Percentiles rank a stretch among this genome's conserved stretches.
phyloP scores from a whole-genome alignment of 805 yeast genomes.

The Tetrapisispora namnaoensis region DNA sequence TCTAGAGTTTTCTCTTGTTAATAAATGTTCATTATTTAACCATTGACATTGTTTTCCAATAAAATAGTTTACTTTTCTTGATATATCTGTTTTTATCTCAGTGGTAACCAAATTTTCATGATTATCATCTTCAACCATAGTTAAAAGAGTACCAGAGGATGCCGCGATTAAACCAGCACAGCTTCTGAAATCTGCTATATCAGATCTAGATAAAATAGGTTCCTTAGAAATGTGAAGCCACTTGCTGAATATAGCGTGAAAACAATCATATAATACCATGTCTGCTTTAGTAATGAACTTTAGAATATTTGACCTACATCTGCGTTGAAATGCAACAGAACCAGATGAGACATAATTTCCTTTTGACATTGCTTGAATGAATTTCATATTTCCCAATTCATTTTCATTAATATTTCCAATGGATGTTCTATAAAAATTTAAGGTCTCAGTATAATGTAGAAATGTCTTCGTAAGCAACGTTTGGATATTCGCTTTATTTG shows the following conservation, averaged over 20 bases:
- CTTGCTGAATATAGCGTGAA: slow-evolving; percentile 30
- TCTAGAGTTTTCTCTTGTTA: slow-evolving; percentile 58
- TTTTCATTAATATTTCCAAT: slow-evolving; percentile 15
- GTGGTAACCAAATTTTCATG: neutral
- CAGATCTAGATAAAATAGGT: slow-evolving; percentile 23
- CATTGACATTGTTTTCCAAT: slow-evolving; percentile 42
- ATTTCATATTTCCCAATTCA: slow-evolving; percentile 21
- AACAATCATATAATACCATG: slow-evolving; percentile 20
- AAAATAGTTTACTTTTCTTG: slow-evolving; percentile 36
- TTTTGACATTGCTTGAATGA: slow-evolving; percentile 36
- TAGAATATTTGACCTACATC: slow-evolving; percentile 37
- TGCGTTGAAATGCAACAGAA: slow-evolving; percentile 61
- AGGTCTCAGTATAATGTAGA: slow-evolving; percentile 11
- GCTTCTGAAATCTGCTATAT: slow-evolving; percentile 44
- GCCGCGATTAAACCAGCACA: slow-evolving; percentile 66
- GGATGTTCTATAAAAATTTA: slow-evolving; percentile 18
- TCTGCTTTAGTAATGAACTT: slow-evolving; percentile 18
- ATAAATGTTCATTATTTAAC: slow-evolving; percentile 40
- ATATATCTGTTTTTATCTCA: slow-evolving; percentile 1
- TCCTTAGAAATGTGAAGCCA: slow-evolving; percentile 15
- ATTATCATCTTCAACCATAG: slow-evolving; percentile 14
- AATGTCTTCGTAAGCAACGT: slow-evolving; percentile 37
- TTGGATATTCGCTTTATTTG: slow-evolving; percentile 43
- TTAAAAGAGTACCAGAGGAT: slow-evolving; percentile 51
- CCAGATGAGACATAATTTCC: slow-evolving; percentile 60